phyloP scores from a whole-genome alignment of 441 rosid species.

The Corymbia calophylla region DNA sequence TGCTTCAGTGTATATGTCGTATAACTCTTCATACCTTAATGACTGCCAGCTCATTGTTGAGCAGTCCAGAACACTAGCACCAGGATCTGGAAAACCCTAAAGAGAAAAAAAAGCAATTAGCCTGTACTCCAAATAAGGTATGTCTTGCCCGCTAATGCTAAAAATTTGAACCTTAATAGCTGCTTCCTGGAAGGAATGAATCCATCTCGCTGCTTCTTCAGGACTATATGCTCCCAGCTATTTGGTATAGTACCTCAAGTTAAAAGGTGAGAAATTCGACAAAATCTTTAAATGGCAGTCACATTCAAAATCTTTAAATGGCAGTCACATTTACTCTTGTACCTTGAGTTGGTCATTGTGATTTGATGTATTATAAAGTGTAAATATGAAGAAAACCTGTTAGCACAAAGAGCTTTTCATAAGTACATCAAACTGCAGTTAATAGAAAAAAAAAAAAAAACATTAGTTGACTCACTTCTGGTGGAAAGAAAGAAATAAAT shows the following conservation, averaged over 20 bases:
- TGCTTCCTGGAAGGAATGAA: constrained; percentile 69
- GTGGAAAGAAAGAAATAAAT: neutral
- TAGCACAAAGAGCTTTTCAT: constrained; percentile 12
- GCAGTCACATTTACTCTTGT: constrained; percentile 23
- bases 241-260: constrained; percentile 19
- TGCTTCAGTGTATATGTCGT: neutral
- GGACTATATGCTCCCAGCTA: constrained; percentile 98
- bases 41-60: constrained; percentile 68
- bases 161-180: constrained; percentile 60
- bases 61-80: constrained; percentile 36
- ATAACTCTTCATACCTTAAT: constrained; percentile 34
- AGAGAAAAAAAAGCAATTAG: constrained; percentile 19
- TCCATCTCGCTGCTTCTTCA: constrained; percentile 98
- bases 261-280: constrained; percentile 15
- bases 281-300: neutral
- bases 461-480: neutral
- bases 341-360: constrained; percentile 98
- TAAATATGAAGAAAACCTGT: constrained; percentile 90
- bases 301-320: too few relatives aligned
- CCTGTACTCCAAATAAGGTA: neutral
- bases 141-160: constrained; percentile 4
- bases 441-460: neutral
- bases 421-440: neutral
- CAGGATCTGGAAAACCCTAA: constrained; percentile 52
- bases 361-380: constrained; percentile 78